These are phyloP conservation scores for Paramecium pentaurelia DNA, from an alignment of 73 alveolate species.

Conservation along the genomic window DNA sequence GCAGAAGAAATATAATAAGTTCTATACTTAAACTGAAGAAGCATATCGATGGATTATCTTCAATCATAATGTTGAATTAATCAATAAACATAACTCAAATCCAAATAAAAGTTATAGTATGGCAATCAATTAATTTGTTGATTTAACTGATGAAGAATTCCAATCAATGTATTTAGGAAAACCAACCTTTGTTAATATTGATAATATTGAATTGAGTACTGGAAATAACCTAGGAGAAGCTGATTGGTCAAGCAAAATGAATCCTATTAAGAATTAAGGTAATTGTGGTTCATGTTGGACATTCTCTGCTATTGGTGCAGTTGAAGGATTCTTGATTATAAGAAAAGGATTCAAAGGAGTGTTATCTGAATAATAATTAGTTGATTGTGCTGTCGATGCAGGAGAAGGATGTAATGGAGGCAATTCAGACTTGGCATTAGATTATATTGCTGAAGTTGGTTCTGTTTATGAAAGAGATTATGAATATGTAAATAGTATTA, in stretches of 20 bases:
- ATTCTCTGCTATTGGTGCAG: conserved; percentile 78
- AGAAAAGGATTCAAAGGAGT: conserved; percentile 8
- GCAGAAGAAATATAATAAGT: not conserved
- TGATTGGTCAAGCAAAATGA: conserved; percentile 73
- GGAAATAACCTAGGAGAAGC: not conserved
- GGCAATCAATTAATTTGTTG: conserved; percentile 37
- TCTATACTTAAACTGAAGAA: not conserved
- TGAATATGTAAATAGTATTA: not conserved
- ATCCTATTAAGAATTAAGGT: conserved; percentile 80
- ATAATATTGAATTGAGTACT: not conserved
- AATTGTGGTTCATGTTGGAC: conserved; percentile 89
- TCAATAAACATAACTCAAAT: not conserved
- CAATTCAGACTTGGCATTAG: not conserved
- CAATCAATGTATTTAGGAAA: not conserved
- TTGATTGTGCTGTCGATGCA: conserved; percentile 72
- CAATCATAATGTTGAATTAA: not conserved
- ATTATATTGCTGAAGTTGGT: conserved; percentile 40
- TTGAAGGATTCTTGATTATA: conserved; percentile 71
- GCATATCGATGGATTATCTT: conserved; percentile 22
- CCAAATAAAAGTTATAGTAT: not conserved
- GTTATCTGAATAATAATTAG: conserved; percentile 71
- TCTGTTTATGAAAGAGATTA: conserved; percentile 14
- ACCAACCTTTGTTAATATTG: not conserved
- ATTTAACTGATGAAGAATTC: conserved; percentile 56
- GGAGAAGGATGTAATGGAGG: conserved; percentile 74